Base-by-base conservation (phyloP, 495 filamentous ascomycete genomes). In the Recurvomyces mirabilis region DNA sequence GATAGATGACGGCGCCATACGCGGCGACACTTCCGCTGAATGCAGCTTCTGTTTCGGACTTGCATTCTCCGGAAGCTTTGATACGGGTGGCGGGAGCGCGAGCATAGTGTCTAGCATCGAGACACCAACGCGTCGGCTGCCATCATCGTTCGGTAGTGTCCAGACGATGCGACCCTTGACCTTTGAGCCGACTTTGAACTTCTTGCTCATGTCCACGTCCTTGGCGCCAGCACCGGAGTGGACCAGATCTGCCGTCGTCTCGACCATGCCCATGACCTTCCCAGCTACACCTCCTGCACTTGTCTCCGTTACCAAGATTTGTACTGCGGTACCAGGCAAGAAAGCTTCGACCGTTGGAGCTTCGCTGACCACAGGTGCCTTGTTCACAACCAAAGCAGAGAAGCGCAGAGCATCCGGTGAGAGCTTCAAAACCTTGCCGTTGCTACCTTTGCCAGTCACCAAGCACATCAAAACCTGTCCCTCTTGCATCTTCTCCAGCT, bases 321-420 rank as follows among this genome's bases (percentile, higher is more conserved):
- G 85, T 24, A 91, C 85, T 14, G 82, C 81, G 36, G 84, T 85
- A 38, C 91, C 91, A 1, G 91, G 91, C 7, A 94, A 69, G 62
- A 87, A 93, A n/a, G 81, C 73, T 60, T 84, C 79, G 57, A 98
- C 80, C 1, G 84, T 91, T 15, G 87, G 87, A 2, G 89, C 87
- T 14, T 81, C 73, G 31, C 63, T 71, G 5, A 94, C 68, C 60
- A 66, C 79, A 55, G 51, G 39, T 1, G 20, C 20, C 25, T 49
- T 54, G 13, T 43, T 35, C 6, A 15, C 29, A 11, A n/a, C 25
- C 3, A 37, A 15, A 1, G 41, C 41, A 13, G 51, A 49, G 28
- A 49, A 48, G 4, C 39, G 45, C 1, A 33, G 13, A 20, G 51
- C 71, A 54, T 89, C 78, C 21, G 84, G 75, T 4, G 87, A 93